Conservation (phyloP, 78 protist genomes). For the Dictyostelium discoideum region DNA sequence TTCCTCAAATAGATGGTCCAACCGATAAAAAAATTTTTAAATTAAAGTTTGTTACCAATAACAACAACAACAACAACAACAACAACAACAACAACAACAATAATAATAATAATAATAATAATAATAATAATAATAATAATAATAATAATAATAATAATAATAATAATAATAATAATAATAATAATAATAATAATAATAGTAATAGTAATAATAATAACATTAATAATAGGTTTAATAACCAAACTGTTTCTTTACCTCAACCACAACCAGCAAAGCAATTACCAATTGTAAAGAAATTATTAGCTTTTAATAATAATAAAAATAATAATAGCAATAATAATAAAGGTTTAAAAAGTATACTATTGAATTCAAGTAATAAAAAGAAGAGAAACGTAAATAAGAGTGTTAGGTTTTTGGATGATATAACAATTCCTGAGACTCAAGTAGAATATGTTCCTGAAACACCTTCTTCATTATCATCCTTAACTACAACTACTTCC, state of each 20-base stretch:
- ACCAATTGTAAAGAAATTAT: too few relatives aligned
- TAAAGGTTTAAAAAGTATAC: not conserved
- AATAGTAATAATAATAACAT: not conserved
- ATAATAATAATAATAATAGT: not conserved
- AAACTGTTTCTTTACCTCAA: not conserved
- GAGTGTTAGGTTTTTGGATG: not conserved
- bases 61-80: conserved; percentile 1
- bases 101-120: not conserved
- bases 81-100: not conserved
- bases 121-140: not conserved
- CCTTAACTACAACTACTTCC: not conserved
- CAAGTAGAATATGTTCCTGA: not conserved
- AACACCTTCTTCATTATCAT: not conserved
- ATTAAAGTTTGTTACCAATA: not conserved
- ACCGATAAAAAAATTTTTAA: not conserved
- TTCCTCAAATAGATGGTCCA: conserved; percentile 63
- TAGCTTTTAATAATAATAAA: too few relatives aligned
- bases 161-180: not conserved
- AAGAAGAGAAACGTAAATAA: not conserved
- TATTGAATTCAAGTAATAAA: not conserved
- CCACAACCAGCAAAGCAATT: not conserved
- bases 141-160: conserved; percentile 11
- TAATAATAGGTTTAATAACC: not conserved
- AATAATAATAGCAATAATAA: not conserved
- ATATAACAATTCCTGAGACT: not conserved